Base-by-base conservation (phyloP, 2,329 filamentous ascomycete genomes). In the Cercospora zeina region DNA sequence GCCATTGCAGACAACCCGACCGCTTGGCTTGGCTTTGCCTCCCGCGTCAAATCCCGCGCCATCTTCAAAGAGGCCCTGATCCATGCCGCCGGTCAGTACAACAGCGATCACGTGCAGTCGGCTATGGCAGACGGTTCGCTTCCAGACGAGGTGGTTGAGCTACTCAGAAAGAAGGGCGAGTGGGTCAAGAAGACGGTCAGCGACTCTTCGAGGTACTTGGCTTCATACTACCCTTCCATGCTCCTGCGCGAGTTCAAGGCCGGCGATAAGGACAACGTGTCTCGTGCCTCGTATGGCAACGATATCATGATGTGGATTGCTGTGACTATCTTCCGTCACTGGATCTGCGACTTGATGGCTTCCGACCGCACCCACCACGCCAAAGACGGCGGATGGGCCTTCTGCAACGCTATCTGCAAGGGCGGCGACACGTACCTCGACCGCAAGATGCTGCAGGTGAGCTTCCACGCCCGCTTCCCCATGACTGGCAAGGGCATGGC, bases 261-360 rank as follows among this genome's bases (percentile, higher is more conserved):
- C 58, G 73, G 64, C 37, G 69, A 73, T 68, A 67, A 63, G 37
- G 71, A 75, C 59, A 71, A 72, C 19, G 73, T 74, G 39, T 71
- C 73, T 55, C 78, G 80, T 34, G 75, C 77, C 49, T 72, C 73
- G 14, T 83, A 82, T 64, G 71, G 74, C 19, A 78, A 76, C 61
- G 79, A 83, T 62, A 79, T 83, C 62, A 76, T 82, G 62, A 74
- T 79, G 65, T 83, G 81, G 82, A 80, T 83, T 71, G 77, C 77
- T 3, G 71, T 83, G 7, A 69, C 67, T 7, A 76, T 81, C 55
- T 79, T 81, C 69, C 77, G 78, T 0, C 78, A 83, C 68, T 82
- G 78, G 77, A 68, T 81, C 33, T 73, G 72, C 1, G 75, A 80
- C 57, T 69, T 73, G 13, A 71, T 82, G 36, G 70, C 75, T 37